phyloP scores from a whole-genome alignment of 1,284 basidiomycete species.

The Leccinum insigne region DNA sequence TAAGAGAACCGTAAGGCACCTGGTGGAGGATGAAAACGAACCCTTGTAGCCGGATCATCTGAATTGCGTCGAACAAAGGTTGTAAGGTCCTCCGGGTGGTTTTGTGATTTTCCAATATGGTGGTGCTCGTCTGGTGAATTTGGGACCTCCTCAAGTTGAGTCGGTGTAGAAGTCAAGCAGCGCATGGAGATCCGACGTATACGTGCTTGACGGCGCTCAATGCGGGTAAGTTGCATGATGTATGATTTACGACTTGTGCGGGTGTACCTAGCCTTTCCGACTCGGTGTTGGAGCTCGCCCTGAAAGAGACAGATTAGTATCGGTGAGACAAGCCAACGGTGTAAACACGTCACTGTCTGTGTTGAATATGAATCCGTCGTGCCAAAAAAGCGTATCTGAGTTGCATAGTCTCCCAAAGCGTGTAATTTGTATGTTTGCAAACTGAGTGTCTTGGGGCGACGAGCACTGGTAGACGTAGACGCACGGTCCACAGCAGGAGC shows the following conservation, averaged over 20 bases:
- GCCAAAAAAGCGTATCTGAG: not conserved
- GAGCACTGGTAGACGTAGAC: not conserved
- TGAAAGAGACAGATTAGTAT: not conserved
- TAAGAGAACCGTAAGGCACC: not conserved
- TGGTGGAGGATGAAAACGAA: not conserved
- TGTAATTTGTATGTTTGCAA: not conserved
- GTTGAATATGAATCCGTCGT: not conserved
- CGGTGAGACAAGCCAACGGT: not conserved
- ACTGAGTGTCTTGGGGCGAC: not conserved
- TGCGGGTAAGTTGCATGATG: not conserved
- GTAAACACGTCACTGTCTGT: not conserved
- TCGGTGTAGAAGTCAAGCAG: not conserved
- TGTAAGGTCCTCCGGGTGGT: not conserved
- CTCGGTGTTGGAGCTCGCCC: not conserved
- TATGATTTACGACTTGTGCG: not conserved
- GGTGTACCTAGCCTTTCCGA: not conserved
- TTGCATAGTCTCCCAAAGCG: not conserved
- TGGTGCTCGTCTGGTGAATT: not conserved
- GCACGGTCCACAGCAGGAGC: too few relatives aligned
- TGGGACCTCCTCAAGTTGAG: not conserved
- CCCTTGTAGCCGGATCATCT: not conserved
- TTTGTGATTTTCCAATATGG: not conserved
- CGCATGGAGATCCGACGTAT: not conserved
- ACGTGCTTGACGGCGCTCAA: not conserved
- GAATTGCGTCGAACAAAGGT: not conserved